phyloP scores from a whole-genome alignment of 169 alveolate species.

The Plasmodium coatneyi region DNA sequence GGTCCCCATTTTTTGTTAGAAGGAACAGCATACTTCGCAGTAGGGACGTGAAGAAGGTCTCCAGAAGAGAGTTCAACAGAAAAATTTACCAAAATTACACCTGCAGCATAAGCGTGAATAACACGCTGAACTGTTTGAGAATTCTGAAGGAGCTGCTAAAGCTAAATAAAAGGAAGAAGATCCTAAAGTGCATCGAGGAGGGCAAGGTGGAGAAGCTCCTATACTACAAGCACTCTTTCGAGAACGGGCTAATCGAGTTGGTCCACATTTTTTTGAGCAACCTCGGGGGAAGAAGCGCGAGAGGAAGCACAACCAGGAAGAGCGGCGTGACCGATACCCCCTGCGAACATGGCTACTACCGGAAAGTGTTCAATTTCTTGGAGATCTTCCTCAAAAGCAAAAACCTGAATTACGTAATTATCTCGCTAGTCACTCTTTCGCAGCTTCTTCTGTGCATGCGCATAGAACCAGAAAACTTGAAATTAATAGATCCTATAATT shows the following conservation, averaged over 20 bases:
- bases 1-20: slow-evolving; percentile 24
- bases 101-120: slow-evolving; percentile 69
- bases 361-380: slow-evolving; percentile 29
- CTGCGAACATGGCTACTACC: neutral
- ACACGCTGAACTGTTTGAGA: slow-evolving; percentile 52
- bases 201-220: slow-evolving; percentile 40
- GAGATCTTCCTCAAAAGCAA: slow-evolving; percentile 19
- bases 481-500: slow-evolving; percentile 36
- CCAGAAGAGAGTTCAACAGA: slow-evolving; percentile 21
- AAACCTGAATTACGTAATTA: slow-evolving; percentile 57
- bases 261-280: slow-evolving; percentile 52
- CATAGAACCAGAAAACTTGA: slow-evolving; percentile 5
- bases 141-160: slow-evolving; percentile 53
- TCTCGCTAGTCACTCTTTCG: slow-evolving; percentile 45
- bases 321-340: neutral
- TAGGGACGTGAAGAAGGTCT: slow-evolving; percentile 22
- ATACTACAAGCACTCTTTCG: slow-evolving; percentile 65
- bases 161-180: slow-evolving; percentile 27
- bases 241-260: slow-evolving; percentile 52
- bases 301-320: neutral
- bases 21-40: slow-evolving; percentile 9
- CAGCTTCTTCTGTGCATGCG: slow-evolving; percentile 31
- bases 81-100: slow-evolving; percentile 60
- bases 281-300: neutral
- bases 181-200: slow-evolving; percentile 20